Conservation (phyloP, 1,284 basidiomycete genomes). For the Coniophora puteana region DNA sequence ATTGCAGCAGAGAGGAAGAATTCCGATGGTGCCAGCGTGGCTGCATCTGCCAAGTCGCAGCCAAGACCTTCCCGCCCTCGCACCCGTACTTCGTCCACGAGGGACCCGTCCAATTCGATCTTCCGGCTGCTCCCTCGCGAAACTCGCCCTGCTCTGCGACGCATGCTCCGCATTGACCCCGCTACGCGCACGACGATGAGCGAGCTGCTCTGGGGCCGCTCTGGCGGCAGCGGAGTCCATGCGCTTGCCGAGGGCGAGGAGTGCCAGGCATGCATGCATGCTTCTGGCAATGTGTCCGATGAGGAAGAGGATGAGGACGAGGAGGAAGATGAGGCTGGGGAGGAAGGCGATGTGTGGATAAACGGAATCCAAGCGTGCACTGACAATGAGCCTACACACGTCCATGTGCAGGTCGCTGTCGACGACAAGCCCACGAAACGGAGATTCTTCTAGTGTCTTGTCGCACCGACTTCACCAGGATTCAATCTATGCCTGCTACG, state of each 20-base stretch:
- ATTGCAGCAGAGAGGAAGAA: too few relatives aligned
- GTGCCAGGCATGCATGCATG: constrained; percentile 61
- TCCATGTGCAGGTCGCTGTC: constrained; percentile 65
- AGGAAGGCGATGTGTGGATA: constrained; percentile 78
- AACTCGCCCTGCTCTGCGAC: constrained; percentile 81
- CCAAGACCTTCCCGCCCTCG: too few relatives aligned
- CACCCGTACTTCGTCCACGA: constrained; percentile 67
- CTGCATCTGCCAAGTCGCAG: too few relatives aligned
- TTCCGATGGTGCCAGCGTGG: too few relatives aligned
- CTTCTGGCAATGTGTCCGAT: constrained; percentile 23
- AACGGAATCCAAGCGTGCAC: constrained; percentile 73
- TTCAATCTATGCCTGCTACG: too few relatives aligned
- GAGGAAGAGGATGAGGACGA: constrained; percentile 11
- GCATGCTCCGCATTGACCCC: constrained; percentile 95
- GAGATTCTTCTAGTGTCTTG: constrained; percentile 55
- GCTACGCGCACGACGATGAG: constrained; percentile 87
- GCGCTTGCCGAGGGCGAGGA: constrained; percentile 27
- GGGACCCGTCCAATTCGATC: constrained; percentile 92
- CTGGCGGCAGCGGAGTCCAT: constrained; percentile 70
- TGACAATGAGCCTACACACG: constrained; percentile 44
- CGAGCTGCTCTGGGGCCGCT: constrained; percentile 84
- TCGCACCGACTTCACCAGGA: too few relatives aligned
- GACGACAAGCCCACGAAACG: constrained; percentile 72
- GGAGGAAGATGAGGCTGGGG: constrained; percentile 56
- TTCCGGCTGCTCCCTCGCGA: constrained; percentile 97